Percentiles rank a stretch among this genome's conserved stretches.
phyloP scores from a whole-genome alignment of 352 stramenopile genomes.

The Thraustotheca clavata region DNA sequence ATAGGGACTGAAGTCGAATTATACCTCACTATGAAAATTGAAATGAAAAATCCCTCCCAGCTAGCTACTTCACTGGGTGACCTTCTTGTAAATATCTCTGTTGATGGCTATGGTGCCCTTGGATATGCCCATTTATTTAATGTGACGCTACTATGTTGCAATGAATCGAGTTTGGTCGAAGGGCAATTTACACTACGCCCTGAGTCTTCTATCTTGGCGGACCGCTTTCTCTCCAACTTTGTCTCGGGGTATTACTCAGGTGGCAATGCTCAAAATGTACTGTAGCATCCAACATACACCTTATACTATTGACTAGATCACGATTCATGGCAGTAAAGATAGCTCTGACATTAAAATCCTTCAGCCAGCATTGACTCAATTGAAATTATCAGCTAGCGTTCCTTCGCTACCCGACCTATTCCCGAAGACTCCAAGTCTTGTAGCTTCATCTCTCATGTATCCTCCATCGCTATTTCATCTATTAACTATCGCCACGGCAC shows the following conservation, averaged over 20 bases:
- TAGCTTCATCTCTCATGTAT: conserved; percentile 69
- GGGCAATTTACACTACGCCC: conserved; percentile 60
- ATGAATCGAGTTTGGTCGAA: conserved; percentile 37
- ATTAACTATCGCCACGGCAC: conserved; percentile 51
- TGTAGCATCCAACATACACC: not conserved
- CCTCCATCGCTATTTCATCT: conserved; percentile 64
- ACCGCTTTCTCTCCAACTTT: conserved; percentile 77
- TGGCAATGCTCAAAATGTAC: conserved; percentile 52
- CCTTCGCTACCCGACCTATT: conserved; percentile 58
- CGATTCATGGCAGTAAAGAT: conserved; percentile 41
- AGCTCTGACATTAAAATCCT: conserved; percentile 57
- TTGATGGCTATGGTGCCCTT: conserved; percentile 24
- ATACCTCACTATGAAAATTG: conserved; percentile 58
- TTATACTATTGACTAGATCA: conserved; percentile 35
- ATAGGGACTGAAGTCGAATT: conserved; percentile 30
- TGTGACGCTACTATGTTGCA: conserved; percentile 62
- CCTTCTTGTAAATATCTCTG: conserved; percentile 35
- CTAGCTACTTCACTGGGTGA: conserved; percentile 48
- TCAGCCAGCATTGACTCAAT: conserved; percentile 39
- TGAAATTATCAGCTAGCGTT: conserved; percentile 51
- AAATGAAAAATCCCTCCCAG: conserved; percentile 59
- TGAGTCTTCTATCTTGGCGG: conserved; percentile 23
- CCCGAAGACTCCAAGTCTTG: conserved; percentile 52
- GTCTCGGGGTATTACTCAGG: conserved; percentile 72
- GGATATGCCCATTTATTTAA: conserved; percentile 47